Percentiles rank a stretch among this genome's conserved stretches.
phyloP scores from a whole-genome alignment of 1,284 basidiomycete species.

The Flammula alnicola region DNA sequence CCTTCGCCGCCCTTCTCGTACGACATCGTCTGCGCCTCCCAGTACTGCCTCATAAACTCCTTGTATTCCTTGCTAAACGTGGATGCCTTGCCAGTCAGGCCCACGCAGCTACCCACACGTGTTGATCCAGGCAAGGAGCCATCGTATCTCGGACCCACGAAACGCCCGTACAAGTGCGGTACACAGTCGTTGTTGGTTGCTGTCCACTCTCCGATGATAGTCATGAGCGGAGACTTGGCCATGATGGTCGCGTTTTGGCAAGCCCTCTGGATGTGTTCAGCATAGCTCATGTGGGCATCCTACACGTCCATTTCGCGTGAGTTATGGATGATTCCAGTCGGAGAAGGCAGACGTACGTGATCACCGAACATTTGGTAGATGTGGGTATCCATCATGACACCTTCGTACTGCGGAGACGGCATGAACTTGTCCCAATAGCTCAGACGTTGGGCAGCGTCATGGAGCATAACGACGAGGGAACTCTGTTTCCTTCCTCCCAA shows the following conservation, averaged over 20 bases:
- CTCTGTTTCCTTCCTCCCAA: conserved; percentile 57
- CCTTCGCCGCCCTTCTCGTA: conserved; percentile 63
- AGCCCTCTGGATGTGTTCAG: conserved; percentile 66
- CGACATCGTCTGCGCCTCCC: conserved; percentile 80
- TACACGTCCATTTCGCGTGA: conserved; percentile 27
- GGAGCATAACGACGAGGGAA: conserved; percentile 70
- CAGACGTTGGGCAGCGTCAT: conserved; percentile 83
- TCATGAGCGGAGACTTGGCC: conserved; percentile 64
- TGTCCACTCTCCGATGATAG: conserved; percentile 86
- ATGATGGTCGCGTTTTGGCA: conserved; percentile 56
- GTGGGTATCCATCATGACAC: conserved; percentile 84
- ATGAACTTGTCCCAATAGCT: conserved; percentile 77
- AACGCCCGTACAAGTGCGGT: conserved; percentile 67
- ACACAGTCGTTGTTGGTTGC: conserved; percentile 87
- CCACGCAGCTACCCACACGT: conserved; percentile 71
- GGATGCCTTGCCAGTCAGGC: conserved; percentile 70
- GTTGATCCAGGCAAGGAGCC: conserved; percentile 69
- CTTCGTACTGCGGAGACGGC: conserved; percentile 54
- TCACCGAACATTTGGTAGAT: conserved; percentile 79
- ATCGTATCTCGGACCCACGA: conserved; percentile 79
- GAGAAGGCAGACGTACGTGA: neutral
- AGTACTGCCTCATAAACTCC: conserved; percentile 79
- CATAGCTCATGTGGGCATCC: conserved; percentile 54
- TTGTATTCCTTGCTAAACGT: conserved; percentile 83
- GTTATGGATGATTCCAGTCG: neutral